Evolutionary conservation across 2,329 filamentous ascomycete genomes (phyloP).

Genomic region (Hypoxylon sp.): DNA sequence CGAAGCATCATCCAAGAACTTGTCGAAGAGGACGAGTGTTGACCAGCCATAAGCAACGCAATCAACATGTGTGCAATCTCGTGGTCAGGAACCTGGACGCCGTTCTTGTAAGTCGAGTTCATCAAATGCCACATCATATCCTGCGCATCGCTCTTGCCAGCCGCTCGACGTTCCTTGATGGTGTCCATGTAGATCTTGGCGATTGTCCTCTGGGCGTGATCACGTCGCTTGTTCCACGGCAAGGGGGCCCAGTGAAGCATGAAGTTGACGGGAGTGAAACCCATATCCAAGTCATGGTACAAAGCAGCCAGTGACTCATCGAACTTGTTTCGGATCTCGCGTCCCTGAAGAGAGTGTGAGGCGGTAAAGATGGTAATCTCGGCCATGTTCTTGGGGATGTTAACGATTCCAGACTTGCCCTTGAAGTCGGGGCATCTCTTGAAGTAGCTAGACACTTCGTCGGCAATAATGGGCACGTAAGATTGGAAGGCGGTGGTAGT

Average conservation of each 20-base stretch:
- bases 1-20: conserved; percentile 88
- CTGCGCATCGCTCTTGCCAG: conserved; percentile 65
- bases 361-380: conserved; percentile 93
- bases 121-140: conserved; percentile 96
- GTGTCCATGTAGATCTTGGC: conserved; percentile 86
- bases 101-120: conserved; percentile 88
- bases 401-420: conserved; percentile 75
- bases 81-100: conserved; percentile 81
- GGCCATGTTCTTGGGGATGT: conserved; percentile 82
- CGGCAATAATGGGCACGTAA: conserved; percentile 84
- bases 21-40: conserved; percentile 89
- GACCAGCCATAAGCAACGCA: conserved; percentile 90
- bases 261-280: conserved; percentile 91
- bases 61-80: conserved; percentile 96
- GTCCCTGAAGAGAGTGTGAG: conserved; percentile 86
- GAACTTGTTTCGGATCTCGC: conserved; percentile 84
- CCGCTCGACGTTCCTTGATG: conserved; percentile 77
- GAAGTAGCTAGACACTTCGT: conserved; percentile 81
- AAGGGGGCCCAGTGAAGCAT: conserved; percentile 90
- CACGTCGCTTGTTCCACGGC: conserved; percentile 88
- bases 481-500: conserved; percentile 80
- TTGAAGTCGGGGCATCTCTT: conserved; percentile 77
- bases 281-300: conserved; percentile 92
- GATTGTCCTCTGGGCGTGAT: conserved; percentile 84
- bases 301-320: conserved; percentile 84